Conservation (phyloP, 148 eudicot species). For the Chenopodium album region DNA sequence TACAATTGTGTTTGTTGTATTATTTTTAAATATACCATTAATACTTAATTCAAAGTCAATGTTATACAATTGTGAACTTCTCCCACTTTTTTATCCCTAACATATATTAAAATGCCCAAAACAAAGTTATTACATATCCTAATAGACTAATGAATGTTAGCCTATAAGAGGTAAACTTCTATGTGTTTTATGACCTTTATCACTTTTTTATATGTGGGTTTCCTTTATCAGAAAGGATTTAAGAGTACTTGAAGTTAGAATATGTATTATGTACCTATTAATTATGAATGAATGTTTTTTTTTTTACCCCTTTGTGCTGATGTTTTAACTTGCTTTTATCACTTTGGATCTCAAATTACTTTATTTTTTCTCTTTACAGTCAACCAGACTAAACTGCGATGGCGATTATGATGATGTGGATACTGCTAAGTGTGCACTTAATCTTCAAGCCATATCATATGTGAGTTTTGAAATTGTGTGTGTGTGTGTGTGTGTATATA, state of each 20-base stretch:
- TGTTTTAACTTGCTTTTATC: background rate
- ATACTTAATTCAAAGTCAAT: too few species aligned
- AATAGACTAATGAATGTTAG: background rate
- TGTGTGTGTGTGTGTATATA: too few species aligned
- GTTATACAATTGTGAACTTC: too few species aligned
- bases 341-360: background rate
- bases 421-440: constrained; percentile 17
- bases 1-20: too few species aligned
- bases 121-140: background rate
- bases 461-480: constrained; percentile 10
- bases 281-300: too few species aligned
- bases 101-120: too few species aligned
- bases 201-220: too few species aligned
- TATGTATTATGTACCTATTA: too few species aligned
- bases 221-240: too few species aligned
- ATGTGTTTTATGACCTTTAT: too few species aligned
- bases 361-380: constrained; percentile 15
- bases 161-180: background rate
- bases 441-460: constrained; percentile 19
- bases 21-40: background rate
- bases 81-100: too few species aligned
- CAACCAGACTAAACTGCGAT: constrained; percentile 23
- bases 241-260: too few species aligned
- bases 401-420: constrained; percentile 10
- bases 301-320: background rate